Evolutionary conservation across 2,329 filamentous ascomycete species (phyloP).

Genomic region (Fusarium papillatum): DNA sequence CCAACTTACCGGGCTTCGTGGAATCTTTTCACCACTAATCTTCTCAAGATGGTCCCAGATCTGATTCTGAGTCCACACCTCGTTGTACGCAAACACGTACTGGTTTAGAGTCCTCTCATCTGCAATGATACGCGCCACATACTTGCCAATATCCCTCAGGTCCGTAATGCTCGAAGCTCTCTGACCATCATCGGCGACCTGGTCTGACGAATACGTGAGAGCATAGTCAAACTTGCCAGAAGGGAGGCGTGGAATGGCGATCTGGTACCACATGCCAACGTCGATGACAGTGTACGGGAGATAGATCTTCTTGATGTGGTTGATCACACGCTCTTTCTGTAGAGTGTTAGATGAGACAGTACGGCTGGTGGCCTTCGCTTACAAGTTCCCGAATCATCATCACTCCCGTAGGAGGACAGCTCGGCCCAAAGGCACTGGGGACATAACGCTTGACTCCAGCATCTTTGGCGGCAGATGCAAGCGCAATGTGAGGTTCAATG

Average conservation of each 20-base stretch:
- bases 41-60: slow-evolving; percentile 61
- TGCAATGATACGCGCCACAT: slow-evolving; percentile 62
- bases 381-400: slow-evolving; percentile 24
- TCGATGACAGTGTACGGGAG: slow-evolving; percentile 70
- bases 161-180: slow-evolving; percentile 59
- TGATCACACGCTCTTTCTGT: slow-evolving; percentile 63
- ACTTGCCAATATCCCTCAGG: slow-evolving; percentile 65
- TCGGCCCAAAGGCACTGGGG: slow-evolving; percentile 23
- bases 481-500: slow-evolving; percentile 8
- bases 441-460: slow-evolving; percentile 33
- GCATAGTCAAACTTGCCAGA: slow-evolving; percentile 48
- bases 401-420: slow-evolving; percentile 22
- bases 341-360: neutral
- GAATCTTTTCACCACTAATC: slow-evolving; percentile 61
- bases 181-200: slow-evolving; percentile 61
- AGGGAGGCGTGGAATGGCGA: slow-evolving; percentile 47
- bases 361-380: neutral
- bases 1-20: slow-evolving; percentile 30
- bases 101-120: slow-evolving; percentile 68
- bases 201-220: slow-evolving; percentile 49
- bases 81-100: slow-evolving; percentile 62
- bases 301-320: slow-evolving; percentile 60
- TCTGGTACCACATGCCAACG: slow-evolving; percentile 71
- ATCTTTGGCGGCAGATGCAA: slow-evolving; percentile 27
- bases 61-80: slow-evolving; percentile 60